Base-by-base conservation (phyloP, 306 rosid species). In the Ormosia semicastrata region DNA sequence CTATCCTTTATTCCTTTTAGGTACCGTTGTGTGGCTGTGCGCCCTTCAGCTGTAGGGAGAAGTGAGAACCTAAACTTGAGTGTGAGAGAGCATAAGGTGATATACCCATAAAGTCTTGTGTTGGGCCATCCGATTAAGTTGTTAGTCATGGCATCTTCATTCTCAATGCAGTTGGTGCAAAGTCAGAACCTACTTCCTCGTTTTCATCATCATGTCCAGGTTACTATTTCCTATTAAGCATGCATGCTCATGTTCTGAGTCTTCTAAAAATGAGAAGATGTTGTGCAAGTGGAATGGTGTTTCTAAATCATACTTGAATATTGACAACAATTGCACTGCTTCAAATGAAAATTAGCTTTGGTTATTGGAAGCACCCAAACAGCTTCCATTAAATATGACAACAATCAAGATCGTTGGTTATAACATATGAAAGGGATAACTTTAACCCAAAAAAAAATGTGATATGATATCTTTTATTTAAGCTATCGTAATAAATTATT, bases 181-280 rank as follows among this genome's bases (percentile, higher is more conserved):
- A 80, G 68, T 84, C 89, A 86, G 66, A 65, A 50, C 81, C 58
- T 70, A 7, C 76, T 66, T 77, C 68, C 83, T n/a, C 82, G 59
- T 37, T 62, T 77, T 49, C 81, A 59, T 77, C 88, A 73, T 66
- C 24, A 24, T 24, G 17, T 84, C 57, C 92, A 89, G 95, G 93
- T 89, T 71, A 52, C 47, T 68, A 11, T 1, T 47, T 56, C 14
- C 17, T n/a, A 7, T 50, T 41, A 6, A 41, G 3, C 4, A 3
- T 37, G 4, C 40, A 37, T 37, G 40, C 24, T 24, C 24, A 24
- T 24, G 24, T 24, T 24, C 24, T 24, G 24, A 24, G 24, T 24
- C 24, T 24, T 24, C 1, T 24, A 24, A 24, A 24, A 24, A 24
- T 24, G 24, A 24, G 24, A 24, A n/a, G n/a, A n/a, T n/a, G n/a